Percentiles rank a stretch among this genome's conserved stretches.
These are phyloP conservation scores for Jackrogersella multiformis DNA, from an alignment of 495 filamentous ascomycete species.

Conservation along the genomic window DNA sequence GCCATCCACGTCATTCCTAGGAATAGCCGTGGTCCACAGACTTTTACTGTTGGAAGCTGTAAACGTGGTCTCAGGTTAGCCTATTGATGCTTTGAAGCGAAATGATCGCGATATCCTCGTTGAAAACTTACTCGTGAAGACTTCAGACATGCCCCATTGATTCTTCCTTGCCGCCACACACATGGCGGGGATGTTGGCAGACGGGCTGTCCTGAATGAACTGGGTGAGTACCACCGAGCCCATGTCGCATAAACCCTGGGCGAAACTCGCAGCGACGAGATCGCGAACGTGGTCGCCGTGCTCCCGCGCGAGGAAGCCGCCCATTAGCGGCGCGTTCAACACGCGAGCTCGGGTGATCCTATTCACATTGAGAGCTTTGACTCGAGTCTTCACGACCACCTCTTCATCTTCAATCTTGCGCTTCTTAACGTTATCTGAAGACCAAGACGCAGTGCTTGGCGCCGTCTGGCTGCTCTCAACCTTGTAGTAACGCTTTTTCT, in stretches of 20 bases:
- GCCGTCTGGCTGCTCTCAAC: slow-evolving; percentile 52
- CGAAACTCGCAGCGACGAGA: slow-evolving; percentile 29
- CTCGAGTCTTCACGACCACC: slow-evolving; percentile 7
- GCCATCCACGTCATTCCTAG: slow-evolving; percentile 31
- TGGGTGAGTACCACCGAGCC: not conserved
- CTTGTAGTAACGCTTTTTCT: slow-evolving; percentile 60
- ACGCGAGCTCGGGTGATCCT: slow-evolving; percentile 40
- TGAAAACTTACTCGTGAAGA: slow-evolving; percentile 46
- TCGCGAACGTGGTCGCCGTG: slow-evolving; percentile 32
- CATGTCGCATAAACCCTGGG: slow-evolving; percentile 28
- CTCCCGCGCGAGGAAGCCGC: slow-evolving; percentile 44
- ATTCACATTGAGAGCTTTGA: slow-evolving; percentile 10
- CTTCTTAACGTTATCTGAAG: slow-evolving; percentile 51
- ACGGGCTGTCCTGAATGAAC: no score
- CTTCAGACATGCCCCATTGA: slow-evolving; percentile 36
- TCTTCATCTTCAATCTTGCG: slow-evolving; percentile 41
- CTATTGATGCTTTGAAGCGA: no score
- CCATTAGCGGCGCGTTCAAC: slow-evolving; percentile 31
- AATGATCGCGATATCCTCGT: no score
- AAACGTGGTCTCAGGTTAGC: not conserved
- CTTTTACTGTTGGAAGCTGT: not conserved
- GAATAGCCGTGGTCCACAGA: slow-evolving; percentile 19
- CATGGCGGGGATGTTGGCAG: slow-evolving; percentile 19
- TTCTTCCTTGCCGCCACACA: slow-evolving; percentile 27
- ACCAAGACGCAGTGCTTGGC: slow-evolving; percentile 47